Conservation (phyloP, 2,329 filamentous ascomycete species). For the Sporothrix luriei region DNA sequence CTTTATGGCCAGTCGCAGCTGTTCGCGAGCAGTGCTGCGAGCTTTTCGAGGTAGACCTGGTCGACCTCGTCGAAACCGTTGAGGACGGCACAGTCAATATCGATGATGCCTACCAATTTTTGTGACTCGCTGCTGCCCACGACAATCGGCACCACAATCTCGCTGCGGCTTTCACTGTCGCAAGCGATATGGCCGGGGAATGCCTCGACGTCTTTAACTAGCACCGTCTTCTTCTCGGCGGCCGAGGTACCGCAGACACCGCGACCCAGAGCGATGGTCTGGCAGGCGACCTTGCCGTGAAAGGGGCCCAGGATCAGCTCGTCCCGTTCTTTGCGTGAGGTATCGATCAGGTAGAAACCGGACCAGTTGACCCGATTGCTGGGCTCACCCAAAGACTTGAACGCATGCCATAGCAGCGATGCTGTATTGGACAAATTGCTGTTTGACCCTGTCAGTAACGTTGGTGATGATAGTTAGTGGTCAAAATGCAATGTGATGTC, state of each 20-base stretch:
- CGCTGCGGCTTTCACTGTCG: constrained; percentile 73
- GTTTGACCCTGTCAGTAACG: constrained; percentile 17
- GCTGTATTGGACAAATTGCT: constrained; percentile 78
- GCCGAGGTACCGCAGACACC: constrained; percentile 78
- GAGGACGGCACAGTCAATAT: constrained; percentile 71
- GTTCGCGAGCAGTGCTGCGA: constrained; percentile 61
- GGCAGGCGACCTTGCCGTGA: constrained; percentile 78
- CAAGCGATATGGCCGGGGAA: constrained; percentile 84
- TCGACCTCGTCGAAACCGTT: constrained; percentile 72
- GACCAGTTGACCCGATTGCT: constrained; percentile 76
- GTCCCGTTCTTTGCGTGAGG: not conserved
- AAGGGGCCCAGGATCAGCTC: constrained; percentile 78
- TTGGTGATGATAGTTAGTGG: too few relatives aligned
- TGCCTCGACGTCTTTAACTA: constrained; percentile 68
- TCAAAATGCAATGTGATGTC: not conserved
- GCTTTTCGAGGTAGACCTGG: constrained; percentile 63
- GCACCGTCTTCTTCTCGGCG: constrained; percentile 60
- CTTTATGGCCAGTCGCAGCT: constrained; percentile 64
- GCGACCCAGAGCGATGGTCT: constrained; percentile 70
- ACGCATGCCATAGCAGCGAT: constrained; percentile 77
- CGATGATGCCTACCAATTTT: constrained; percentile 65
- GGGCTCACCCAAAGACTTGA: constrained; percentile 69
- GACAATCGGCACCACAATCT: constrained; percentile 78
- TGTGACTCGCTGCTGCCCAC: constrained; percentile 27
- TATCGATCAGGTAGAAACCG: constrained; percentile 72